phyloP scores from a whole-genome alignment of 208 protist species.

The Trypanosoma platydactyli region DNA sequence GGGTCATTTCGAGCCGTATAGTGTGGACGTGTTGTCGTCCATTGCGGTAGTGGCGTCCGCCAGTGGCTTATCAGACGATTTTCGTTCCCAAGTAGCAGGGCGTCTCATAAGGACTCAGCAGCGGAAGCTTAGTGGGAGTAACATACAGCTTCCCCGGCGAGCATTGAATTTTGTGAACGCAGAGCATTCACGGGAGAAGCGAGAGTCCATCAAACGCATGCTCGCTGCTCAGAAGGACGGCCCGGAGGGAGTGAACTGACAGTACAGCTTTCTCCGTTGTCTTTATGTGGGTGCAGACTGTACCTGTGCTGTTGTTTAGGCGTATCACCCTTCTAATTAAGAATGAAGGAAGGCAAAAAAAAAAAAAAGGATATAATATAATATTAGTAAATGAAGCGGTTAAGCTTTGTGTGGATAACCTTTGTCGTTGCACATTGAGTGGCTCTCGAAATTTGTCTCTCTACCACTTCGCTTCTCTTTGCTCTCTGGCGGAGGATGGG shows the following conservation, averaged over 20 bases:
- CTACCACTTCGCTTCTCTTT: no score
- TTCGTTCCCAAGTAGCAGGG: constrained; percentile 41
- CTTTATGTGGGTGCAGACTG: constrained; percentile 9
- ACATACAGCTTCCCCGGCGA: constrained; percentile 56
- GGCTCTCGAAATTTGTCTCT: no score
- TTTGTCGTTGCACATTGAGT: no score
- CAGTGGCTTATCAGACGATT: constrained; percentile 32
- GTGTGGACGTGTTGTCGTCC: constrained; percentile 76
- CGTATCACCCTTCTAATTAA: not conserved
- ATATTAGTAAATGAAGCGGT: no score
- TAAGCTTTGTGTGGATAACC: no score
- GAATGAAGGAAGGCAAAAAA: not conserved
- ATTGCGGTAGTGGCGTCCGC: constrained; percentile 55
- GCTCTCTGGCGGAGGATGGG: no score
- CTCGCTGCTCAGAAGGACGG: constrained; percentile 30
- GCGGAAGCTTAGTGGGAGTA: constrained; percentile 15
- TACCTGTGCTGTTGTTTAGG: no score
- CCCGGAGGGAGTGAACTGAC: no score
- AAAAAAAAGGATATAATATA: not conserved
- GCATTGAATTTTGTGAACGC: constrained; percentile 74
- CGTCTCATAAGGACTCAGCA: constrained; percentile 63
- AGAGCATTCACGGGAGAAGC: constrained; percentile 53
- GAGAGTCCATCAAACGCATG: constrained; percentile 40
- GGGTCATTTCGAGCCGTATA: constrained; percentile 54
- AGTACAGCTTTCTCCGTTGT: not conserved